Evolutionary conservation across 371 early-diverging fungal species (phyloP).

Genomic region (Mucor mucedo): DNA sequence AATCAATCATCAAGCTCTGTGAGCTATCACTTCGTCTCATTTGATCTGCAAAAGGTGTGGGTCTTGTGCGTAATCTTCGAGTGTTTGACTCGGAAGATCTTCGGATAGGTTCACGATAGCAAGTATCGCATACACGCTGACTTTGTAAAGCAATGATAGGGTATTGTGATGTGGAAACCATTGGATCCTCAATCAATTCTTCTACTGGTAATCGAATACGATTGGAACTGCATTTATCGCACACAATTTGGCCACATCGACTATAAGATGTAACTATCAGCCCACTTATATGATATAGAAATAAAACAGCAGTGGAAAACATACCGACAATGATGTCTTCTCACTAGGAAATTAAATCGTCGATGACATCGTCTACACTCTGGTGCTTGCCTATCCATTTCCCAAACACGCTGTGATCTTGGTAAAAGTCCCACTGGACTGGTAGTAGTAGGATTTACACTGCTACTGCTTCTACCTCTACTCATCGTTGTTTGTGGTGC

Average conservation of each 20-base stretch:
- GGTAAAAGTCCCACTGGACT: constrained; percentile 11
- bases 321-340: constrained; percentile 76
- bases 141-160: constrained; percentile 40
- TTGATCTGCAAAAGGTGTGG: constrained; percentile 5
- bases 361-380: constrained; percentile 67
- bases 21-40: constrained; percentile 55
- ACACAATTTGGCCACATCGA: constrained; percentile 78
- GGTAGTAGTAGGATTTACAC: constrained; percentile 5
- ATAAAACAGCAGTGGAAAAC: not conserved
- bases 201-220: constrained; percentile 42
- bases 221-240: constrained; percentile 67
- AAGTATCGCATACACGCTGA: constrained; percentile 55
- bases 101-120: constrained; percentile 35
- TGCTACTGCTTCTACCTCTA: constrained; percentile 20
- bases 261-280: constrained; percentile 22
- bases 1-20: constrained; percentile 72
- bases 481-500: not conserved
- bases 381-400: constrained; percentile 64
- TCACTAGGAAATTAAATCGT: constrained; percentile 64
- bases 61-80: constrained; percentile 15
- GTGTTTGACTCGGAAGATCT: constrained; percentile 23
- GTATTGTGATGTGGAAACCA: constrained; percentile 46
- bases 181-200: constrained; percentile 51
- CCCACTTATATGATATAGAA: not conserved
- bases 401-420: constrained; percentile 57